These are phyloP conservation scores for Colletotrichum musicola DNA, from an alignment of 2,329 filamentous ascomycete genomes.

Conservation along the genomic window DNA sequence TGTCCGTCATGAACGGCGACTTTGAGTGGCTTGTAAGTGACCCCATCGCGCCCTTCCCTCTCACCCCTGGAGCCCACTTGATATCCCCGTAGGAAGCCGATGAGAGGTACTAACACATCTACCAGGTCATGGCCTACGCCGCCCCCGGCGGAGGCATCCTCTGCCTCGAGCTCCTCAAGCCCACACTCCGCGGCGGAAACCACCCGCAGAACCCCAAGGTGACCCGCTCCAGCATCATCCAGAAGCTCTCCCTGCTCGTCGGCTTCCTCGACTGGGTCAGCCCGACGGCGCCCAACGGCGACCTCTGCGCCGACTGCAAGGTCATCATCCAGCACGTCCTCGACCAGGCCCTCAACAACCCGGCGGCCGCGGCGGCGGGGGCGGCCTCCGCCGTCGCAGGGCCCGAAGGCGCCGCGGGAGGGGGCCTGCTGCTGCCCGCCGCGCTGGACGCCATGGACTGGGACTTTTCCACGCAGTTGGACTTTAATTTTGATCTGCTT, in stretches of 20 bases:
- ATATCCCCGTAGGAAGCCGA: not conserved
- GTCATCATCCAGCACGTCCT: conserved; percentile 63
- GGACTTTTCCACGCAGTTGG: conserved; percentile 47
- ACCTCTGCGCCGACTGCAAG: conserved; percentile 61
- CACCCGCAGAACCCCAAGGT: conserved; percentile 51
- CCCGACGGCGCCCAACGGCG: conserved; percentile 60
- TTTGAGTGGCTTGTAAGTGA: conserved; percentile 63
- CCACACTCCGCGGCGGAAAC: conserved; percentile 45
- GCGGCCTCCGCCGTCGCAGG: conserved; percentile 12
- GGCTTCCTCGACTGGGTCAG: conserved; percentile 65
- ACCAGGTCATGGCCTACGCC: conserved; percentile 62
- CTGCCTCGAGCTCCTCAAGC: conserved; percentile 63
- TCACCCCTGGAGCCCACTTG: too few species aligned
- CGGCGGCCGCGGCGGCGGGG: conserved; percentile 39
- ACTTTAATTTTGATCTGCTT: conserved; percentile 62
- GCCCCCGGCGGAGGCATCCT: conserved; percentile 63
- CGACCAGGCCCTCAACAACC: conserved; percentile 61
- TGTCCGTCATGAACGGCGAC: conserved; percentile 55
- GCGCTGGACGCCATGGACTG: conserved; percentile 48
- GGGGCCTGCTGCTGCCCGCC: conserved; percentile 2
- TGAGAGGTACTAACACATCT: conserved; percentile 8
- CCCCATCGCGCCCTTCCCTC: too few species aligned
- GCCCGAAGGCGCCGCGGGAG: conserved; percentile 25
- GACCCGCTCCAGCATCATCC: conserved; percentile 62
- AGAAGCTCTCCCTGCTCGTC: conserved; percentile 64